phyloP scores from a whole-genome alignment of 2,329 filamentous ascomycete species.

The Knoxdaviesia proteae region DNA sequence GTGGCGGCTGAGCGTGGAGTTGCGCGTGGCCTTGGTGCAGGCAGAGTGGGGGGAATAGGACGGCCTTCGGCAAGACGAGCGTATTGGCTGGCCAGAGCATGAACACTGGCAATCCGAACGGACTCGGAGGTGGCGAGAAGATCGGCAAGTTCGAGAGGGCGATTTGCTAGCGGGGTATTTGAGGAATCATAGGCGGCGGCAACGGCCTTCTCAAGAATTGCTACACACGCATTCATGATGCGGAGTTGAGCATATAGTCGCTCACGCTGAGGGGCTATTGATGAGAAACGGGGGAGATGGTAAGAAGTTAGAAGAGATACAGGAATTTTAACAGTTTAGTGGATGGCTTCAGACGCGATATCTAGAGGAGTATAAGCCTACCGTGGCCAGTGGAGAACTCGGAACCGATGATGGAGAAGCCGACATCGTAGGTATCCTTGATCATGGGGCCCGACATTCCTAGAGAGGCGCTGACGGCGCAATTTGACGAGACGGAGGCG shows the following conservation, averaged over 20 bases:
- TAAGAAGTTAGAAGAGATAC: constrained; percentile 4
- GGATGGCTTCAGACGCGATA: constrained; percentile 4
- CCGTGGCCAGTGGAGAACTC: constrained; percentile 15
- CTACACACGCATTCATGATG: no score
- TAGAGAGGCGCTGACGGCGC: no score
- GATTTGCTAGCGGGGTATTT: constrained; percentile 1
- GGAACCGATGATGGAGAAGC: constrained; percentile 13
- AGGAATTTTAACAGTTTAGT: constrained; percentile 9
- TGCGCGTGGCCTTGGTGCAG: constrained; percentile 11
- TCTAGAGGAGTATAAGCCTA: constrained; percentile 9
- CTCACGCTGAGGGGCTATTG: no score
- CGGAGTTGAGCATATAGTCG: no score
- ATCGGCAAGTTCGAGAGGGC: constrained; percentile 13
- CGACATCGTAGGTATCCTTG: constrained; percentile 13
- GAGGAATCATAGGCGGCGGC: no score
- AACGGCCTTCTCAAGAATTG: no score
- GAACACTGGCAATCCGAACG: constrained; percentile 11
- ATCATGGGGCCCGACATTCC: constrained; percentile 3
- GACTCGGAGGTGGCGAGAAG: constrained; percentile 14
- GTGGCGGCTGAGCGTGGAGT: constrained; percentile 1
- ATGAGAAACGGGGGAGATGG: no score
- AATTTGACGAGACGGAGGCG: no score
- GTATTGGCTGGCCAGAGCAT: constrained; percentile 16
- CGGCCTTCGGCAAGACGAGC: constrained; percentile 10
- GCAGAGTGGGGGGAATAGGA: no score